Evolutionary conservation across 2,329 filamentous ascomycete species (phyloP).

Genomic region (Plectosphaerella cucumerina): DNA sequence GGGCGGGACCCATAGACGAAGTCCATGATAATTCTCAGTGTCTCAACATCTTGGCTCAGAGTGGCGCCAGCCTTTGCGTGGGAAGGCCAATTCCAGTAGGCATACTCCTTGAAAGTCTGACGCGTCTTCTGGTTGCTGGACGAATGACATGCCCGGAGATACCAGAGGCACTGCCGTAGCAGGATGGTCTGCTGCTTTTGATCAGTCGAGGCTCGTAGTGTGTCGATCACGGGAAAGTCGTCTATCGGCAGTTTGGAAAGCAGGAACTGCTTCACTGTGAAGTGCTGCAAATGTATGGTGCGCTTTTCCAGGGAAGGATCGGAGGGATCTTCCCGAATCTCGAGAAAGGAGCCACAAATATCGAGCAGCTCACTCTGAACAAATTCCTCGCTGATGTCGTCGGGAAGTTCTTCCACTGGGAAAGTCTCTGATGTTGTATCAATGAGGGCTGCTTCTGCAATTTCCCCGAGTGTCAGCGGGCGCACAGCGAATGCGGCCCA

Average conservation of each 20-base stretch:
- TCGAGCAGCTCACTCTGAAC: constrained; percentile 20
- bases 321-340: constrained; percentile 7
- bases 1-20: no score
- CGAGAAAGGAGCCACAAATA: constrained; percentile 24
- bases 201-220: not conserved
- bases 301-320: fast-evolving
- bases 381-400: constrained; percentile 22
- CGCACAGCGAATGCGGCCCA: constrained; percentile 20
- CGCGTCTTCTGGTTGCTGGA: not conserved
- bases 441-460: constrained; percentile 20
- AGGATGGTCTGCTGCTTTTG: not conserved
- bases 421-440: no score
- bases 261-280: constrained; percentile 15
- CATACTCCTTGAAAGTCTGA: not conserved
- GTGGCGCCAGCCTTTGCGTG: not conserved
- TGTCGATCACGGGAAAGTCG: not conserved
- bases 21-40: not conserved
- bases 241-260: constrained; percentile 4
- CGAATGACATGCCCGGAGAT: not conserved
- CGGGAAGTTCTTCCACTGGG: constrained; percentile 18
- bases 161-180: not conserved
- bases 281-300: constrained; percentile 15
- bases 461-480: constrained; percentile 16
- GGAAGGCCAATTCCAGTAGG: not conserved
- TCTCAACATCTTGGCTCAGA: not conserved